These are phyloP conservation scores for Eucalyptus polyanthemos DNA, from an alignment of 345 rosid genomes.

Conservation along the genomic window DNA sequence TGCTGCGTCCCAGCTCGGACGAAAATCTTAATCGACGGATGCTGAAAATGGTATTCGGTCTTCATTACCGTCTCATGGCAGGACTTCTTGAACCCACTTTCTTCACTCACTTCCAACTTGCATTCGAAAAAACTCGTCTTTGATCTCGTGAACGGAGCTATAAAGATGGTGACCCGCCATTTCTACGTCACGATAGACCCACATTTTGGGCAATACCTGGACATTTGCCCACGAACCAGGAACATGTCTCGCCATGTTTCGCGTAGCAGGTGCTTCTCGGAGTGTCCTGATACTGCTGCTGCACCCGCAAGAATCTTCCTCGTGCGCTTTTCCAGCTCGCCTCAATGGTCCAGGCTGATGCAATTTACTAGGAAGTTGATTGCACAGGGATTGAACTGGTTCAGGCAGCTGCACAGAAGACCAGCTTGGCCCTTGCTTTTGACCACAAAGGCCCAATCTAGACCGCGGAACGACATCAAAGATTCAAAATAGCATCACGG, in stretches of 20 bases:
- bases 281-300: neutral
- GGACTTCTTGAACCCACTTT: neutral
- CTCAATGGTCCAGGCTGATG: neutral
- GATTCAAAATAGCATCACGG: neutral
- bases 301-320: neutral
- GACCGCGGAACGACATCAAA: neutral
- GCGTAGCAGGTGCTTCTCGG: neutral
- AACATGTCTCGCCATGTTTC: neutral
- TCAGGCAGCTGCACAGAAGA: neutral
- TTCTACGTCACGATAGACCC: neutral
- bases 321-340: neutral
- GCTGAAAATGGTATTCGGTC: neutral
- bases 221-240: neutral
- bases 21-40: neutral
- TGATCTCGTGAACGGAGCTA: neutral
- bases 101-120: neutral
- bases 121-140: neutral
- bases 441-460: neutral
- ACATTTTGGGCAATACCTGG: neutral
- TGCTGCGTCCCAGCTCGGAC: neutral
- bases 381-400: neutral
- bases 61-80: neutral
- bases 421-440: neutral
- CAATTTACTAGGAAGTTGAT: neutral
- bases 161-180: neutral